Evolutionary conservation across 768 basidiomycete species (phyloP), one percentile per base, ranked within the genome.

Genomic region (Hypholoma fasciculare): DNA sequence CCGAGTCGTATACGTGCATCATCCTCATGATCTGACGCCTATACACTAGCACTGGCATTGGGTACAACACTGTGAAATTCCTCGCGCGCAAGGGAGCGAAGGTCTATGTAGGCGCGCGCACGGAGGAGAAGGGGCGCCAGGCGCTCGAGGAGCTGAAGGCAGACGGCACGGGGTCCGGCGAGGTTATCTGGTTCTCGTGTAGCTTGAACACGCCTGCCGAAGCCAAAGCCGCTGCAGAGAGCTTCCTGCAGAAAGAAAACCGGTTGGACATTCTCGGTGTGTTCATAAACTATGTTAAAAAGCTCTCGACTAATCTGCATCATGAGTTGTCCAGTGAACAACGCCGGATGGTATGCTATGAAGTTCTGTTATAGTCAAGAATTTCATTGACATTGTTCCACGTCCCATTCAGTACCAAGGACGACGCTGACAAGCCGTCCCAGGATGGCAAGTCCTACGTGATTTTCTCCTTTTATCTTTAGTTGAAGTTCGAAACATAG

Each of bases 71-170:
- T 0, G 74, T 79, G 13, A 74, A 75, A 50, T 74, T 76, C 51
- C 76, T 85, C 8, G 79, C 75, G 2, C 71, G 71, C 9, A 72
- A 71, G 17, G 82, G 83, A 7, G 82, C 82, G 3, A 84, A 78
- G 60, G 78, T 84, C 3, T 82, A 83, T 60, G 71, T 85, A 60
- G 80, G 74, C 0, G 76, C 80, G 4, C 76, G 82, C 4, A 75
- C 67, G 58, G 74, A 76, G 58, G 59, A 58, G 8, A 76, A 67
- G 49, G 80, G 57, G 12, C 54, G 50, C 14, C 43, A 27, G 3
- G 63, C 65, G 4, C 49, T 66, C 27, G 58, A 43, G 13, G 49
- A 58, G 13, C 39, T 65, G 44, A 48, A 62, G 48, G 46, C 17
- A 11, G 61, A 56, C 37, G 54, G 54, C 2, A 42, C 59, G 17